phyloP scores from a whole-genome alignment of 1,284 basidiomycete species.

The Ceraceosorus guamensis region DNA sequence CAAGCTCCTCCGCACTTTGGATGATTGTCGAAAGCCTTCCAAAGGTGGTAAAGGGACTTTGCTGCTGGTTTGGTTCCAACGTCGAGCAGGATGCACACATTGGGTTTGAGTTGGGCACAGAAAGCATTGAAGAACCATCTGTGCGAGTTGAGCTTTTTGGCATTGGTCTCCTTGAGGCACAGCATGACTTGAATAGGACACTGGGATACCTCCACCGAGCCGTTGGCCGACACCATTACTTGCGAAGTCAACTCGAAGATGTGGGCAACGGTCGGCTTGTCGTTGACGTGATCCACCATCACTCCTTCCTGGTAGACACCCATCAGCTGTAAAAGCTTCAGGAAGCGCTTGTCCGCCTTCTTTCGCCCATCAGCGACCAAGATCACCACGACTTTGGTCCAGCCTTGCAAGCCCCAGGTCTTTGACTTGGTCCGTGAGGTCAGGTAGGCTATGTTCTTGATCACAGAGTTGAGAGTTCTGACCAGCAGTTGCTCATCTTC shows the following conservation, averaged over 20 bases:
- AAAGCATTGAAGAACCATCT: slow-evolving; percentile 42
- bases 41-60: slow-evolving; percentile 81
- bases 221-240: slow-evolving; percentile 10
- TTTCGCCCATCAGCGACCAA: slow-evolving; percentile 17
- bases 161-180: slow-evolving; percentile 18
- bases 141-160: slow-evolving; percentile 44
- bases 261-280: slow-evolving; percentile 14
- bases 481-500: slow-evolving; percentile 11
- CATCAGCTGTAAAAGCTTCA: slow-evolving; percentile 13
- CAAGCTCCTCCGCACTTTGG: slow-evolving; percentile 89
- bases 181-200: slow-evolving; percentile 17
- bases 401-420: slow-evolving; percentile 14
- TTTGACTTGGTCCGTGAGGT: slow-evolving; percentile 9
- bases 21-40: slow-evolving; percentile 89
- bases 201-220: slow-evolving; percentile 8
- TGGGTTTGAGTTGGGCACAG: slow-evolving; percentile 59
- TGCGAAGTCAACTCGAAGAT: slow-evolving; percentile 18
- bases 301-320: slow-evolving; percentile 10
- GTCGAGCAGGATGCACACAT: slow-evolving; percentile 80
- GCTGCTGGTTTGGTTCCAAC: slow-evolving; percentile 82
- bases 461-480: slow-evolving; percentile 14
- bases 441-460: slow-evolving; percentile 17
- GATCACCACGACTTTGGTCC: slow-evolving; percentile 16
- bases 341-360: slow-evolving; percentile 11
- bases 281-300: slow-evolving; percentile 14